Percentiles rank a stretch among this genome's conserved stretches.
These are phyloP conservation scores for Sungouiozyma ichnusensis DNA, from an alignment of 805 yeast species.

Conservation along the genomic window DNA sequence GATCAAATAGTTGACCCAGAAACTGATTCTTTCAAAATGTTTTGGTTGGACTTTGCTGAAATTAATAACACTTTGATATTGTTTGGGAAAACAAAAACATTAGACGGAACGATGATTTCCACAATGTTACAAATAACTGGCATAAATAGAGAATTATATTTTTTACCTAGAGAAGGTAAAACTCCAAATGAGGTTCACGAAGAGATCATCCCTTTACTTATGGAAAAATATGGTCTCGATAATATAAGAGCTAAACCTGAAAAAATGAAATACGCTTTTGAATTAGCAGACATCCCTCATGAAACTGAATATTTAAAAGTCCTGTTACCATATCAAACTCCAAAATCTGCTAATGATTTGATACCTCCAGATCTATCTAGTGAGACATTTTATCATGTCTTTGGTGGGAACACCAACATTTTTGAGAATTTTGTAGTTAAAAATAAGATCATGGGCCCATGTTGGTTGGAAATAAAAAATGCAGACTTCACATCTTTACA, in stretches of 20 bases:
- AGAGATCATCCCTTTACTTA: slow-evolving; percentile 59
- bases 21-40: slow-evolving; percentile 55
- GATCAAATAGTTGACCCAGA: slow-evolving; percentile 30
- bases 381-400: slow-evolving; percentile 64
- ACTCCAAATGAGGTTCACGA: slow-evolving; percentile 60
- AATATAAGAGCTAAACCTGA: slow-evolving; percentile 62
- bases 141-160: slow-evolving; percentile 58
- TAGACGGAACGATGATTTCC: slow-evolving; percentile 51
- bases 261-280: slow-evolving; percentile 78
- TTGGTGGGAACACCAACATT: slow-evolving; percentile 63
- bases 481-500: slow-evolving; percentile 49
- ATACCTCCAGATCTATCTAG: slow-evolving; percentile 63
- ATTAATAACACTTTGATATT: slow-evolving; percentile 56
- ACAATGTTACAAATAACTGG: slow-evolving; percentile 69
- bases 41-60: slow-evolving; percentile 85
- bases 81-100: slow-evolving; percentile 69
- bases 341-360: slow-evolving; percentile 37
- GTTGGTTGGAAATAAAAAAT: slow-evolving; percentile 75
- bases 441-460: slow-evolving; percentile 89
- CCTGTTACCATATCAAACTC: slow-evolving; percentile 61
- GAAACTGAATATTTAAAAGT: slow-evolving; percentile 74
- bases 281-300: slow-evolving; percentile 61
- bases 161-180: slow-evolving; percentile 59
- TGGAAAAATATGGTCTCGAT: slow-evolving; percentile 51
- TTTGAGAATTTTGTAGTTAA: slow-evolving; percentile 83